Evolutionary conservation across 164 flowering plant genomes (phyloP), one percentile per base, ranked within the genome.

Genomic region (Piper betle): DNA sequence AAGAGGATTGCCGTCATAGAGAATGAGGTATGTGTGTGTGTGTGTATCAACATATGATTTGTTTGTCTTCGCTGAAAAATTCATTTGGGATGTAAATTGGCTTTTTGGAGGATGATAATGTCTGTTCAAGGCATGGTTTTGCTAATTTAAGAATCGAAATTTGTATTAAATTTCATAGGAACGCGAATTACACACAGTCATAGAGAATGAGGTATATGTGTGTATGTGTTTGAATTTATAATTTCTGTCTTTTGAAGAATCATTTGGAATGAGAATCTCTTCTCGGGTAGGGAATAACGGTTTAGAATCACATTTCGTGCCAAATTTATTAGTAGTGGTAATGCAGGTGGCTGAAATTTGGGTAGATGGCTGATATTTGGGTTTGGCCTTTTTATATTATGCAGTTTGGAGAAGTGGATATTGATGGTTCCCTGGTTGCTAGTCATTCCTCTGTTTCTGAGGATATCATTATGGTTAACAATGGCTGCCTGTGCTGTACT

Each of bases 321-420:
- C 33, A 25, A 25, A 25, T 2, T 25, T 25, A 25, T 25, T 25
- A 25, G 33, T 25, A 25, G n/a, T n/a, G n/a, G n/a, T 25, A 25
- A 25, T 25, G 33, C 33, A 25, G 33, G 33, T 25, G 33, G 33
- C 33, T 25, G 33, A 25, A 25, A 25, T 25, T 25, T 25, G 33
- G 33, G 60, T 8, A 16, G 18, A 8, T 58, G 39, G 12, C 5
- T 20, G 11, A 17, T 67, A 53, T 16, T 59, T 46, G 57, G 46
- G 12, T 12, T 60, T 60, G 55, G 46, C 57, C 0, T 38, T 52
- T 52, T 52, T 10, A 0, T 42, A 12, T 19, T 17, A 42, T 74
- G 71, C 79, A 93, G 99, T 93, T 82, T 73, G 99, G 99, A 39
- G 99, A 93, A 73, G 99, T 93, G 56, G 96, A 93, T 71, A 93